Evolutionary conservation across 345 rosid species (phyloP).

Genomic region (Citrus australasica): DNA sequence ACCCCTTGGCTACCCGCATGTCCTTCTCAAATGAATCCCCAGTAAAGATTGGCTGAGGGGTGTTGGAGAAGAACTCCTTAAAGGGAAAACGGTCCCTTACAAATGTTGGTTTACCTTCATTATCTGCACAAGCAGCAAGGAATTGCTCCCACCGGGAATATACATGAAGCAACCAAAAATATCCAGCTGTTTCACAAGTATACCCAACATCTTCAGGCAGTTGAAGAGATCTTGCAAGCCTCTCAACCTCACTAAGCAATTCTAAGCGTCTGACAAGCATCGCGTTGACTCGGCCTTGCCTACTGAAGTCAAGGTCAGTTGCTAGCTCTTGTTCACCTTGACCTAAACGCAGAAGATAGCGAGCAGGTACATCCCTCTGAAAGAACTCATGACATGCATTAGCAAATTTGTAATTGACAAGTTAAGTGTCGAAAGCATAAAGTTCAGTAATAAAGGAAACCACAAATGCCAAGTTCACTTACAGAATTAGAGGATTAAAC

Average conservation of each 20-base stretch:
- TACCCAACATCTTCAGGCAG: constrained; percentile 98
- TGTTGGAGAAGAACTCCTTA: constrained; percentile 83
- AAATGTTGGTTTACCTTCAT: constrained; percentile 67
- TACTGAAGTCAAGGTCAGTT: constrained; percentile 93
- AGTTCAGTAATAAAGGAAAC: not conserved
- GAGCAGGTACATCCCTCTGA: constrained; percentile 99
- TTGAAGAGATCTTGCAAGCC: constrained; percentile 91
- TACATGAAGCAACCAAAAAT: constrained; percentile 97
- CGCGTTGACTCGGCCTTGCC: constrained; percentile 98
- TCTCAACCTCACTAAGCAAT: constrained; percentile 88
- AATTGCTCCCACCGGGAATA: constrained; percentile 97
- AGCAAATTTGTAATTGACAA: constrained; percentile 4
- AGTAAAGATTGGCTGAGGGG: constrained; percentile 71
- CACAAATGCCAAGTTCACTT: not conserved
- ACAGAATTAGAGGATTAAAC: not conserved
- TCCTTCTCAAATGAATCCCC: constrained; percentile 90
- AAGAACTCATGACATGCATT: constrained; percentile 20
- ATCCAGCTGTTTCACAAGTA: constrained; percentile 99
- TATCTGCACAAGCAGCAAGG: constrained; percentile 81
- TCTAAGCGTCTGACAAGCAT: constrained; percentile 98
- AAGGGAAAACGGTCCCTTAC: constrained; percentile 88
- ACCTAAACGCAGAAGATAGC: constrained; percentile 98
- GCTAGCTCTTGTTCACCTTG: constrained; percentile 99
- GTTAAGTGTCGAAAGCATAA: constrained; percentile 1
- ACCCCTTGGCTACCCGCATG: constrained; percentile 94